These are phyloP conservation scores for Acanthamoeba triangularis DNA, from an alignment of 208 protist species.

Conservation along the genomic window DNA sequence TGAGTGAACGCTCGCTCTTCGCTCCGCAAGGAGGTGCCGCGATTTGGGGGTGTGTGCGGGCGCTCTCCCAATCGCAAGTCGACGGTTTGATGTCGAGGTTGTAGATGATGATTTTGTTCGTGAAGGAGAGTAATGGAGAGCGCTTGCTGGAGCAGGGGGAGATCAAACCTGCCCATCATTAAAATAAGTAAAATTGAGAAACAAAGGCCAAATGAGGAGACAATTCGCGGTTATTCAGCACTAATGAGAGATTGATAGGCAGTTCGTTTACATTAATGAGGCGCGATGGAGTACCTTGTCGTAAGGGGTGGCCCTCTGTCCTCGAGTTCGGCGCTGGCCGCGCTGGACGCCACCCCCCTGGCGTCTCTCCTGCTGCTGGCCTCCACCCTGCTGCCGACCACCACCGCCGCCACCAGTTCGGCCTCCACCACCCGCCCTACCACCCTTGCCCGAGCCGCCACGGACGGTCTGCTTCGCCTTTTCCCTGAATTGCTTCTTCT, in stretches of 20 bases:
- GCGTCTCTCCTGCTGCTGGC: conserved; percentile 27
- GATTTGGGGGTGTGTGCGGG: neutral
- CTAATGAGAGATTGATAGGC: neutral
- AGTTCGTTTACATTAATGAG: neutral
- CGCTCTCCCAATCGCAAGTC: neutral
- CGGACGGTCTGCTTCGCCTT: neutral
- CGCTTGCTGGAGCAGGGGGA: too few relatives aligned
- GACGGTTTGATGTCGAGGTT: too few relatives aligned
- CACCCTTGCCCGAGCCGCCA: neutral
- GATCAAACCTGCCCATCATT: too few relatives aligned
- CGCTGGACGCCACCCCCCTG: neutral
- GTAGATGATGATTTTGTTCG: too few relatives aligned
- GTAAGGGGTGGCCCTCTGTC: conserved; percentile 29
- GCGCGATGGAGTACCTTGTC: neutral
- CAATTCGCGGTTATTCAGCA: too few relatives aligned
- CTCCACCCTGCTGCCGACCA: neutral
- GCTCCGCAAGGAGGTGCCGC: neutral
- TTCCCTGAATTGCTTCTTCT: neutral
- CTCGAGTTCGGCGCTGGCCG: conserved; percentile 3
- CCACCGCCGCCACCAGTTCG: neutral
- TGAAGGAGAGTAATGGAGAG: too few relatives aligned
- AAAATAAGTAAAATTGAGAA: neutral
- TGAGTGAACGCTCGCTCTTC: neutral
- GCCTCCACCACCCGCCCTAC: neutral
- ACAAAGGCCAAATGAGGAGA: too few relatives aligned